phyloP scores from a whole-genome alignment of 176 grass and related monocot genomes.

The Hordeum marinum region DNA sequence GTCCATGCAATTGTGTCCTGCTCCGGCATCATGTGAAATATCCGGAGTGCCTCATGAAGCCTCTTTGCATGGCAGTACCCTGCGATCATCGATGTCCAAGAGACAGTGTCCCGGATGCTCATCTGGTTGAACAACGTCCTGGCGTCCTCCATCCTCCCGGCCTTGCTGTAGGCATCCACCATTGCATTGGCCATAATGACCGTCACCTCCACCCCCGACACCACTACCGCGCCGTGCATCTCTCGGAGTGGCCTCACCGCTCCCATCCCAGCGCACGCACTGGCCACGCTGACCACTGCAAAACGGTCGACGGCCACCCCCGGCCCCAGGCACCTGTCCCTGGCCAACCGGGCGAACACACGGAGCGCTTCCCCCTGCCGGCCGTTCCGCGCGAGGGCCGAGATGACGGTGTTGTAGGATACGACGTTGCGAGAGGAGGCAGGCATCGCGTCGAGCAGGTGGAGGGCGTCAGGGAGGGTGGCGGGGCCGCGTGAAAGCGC shows the following conservation, averaged over 20 bases:
- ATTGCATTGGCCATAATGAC: conserved; percentile 62
- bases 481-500: neutral
- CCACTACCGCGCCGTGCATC: conserved; percentile 34
- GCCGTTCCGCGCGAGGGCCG: conserved; percentile 36
- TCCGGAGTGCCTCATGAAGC: conserved; percentile 26
- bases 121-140: conserved; percentile 40
- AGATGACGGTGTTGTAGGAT: conserved; percentile 66
- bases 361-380: conserved; percentile 20
- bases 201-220: conserved; percentile 44
- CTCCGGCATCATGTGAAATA: conserved; percentile 41
- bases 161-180: conserved; percentile 68
- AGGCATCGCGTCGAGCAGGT: conserved; percentile 48
- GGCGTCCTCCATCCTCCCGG: conserved; percentile 30
- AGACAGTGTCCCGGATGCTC: conserved; percentile 11
- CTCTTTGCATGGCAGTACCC: conserved; percentile 36
- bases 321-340: conserved; percentile 31
- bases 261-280: conserved; percentile 33
- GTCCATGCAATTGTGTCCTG: conserved; percentile 54
- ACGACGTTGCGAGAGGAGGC: conserved; percentile 27
- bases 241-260: conserved; percentile 33
- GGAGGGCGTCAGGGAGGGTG: conserved; percentile 28
- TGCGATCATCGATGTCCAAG: conserved; percentile 59
- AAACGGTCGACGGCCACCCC: conserved; percentile 36
- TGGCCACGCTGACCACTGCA: conserved; percentile 42
- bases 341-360: conserved; percentile 25